These are phyloP conservation scores for Lasiosphaeriaceae sp. DNA, from an alignment of 495 filamentous ascomycete genomes.

Conservation along the genomic window DNA sequence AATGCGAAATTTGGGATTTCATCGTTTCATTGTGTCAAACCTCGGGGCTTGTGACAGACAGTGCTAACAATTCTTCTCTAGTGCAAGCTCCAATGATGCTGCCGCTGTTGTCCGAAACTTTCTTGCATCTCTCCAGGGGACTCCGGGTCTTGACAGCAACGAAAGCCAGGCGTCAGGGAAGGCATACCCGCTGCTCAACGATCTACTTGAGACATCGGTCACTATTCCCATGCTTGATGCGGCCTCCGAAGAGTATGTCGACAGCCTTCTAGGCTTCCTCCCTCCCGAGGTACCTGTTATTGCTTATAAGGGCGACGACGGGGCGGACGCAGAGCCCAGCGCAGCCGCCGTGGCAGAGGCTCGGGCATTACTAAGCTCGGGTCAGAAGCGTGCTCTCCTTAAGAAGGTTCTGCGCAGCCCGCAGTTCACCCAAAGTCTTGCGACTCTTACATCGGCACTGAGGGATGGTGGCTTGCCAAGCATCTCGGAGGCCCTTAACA, in stretches of 20 bases:
- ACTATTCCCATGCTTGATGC: constrained; percentile 75
- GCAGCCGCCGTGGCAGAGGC: constrained; percentile 65
- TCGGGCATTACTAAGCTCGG: constrained; percentile 65
- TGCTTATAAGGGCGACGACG: constrained; percentile 57
- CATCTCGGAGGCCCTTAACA: constrained; percentile 78
- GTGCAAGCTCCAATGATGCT: constrained; percentile 39
- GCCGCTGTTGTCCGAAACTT: constrained; percentile 79
- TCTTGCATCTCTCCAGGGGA: constrained; percentile 73
- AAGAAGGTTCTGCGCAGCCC: constrained; percentile 82
- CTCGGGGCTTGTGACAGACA: background rate
- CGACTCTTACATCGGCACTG: constrained; percentile 79
- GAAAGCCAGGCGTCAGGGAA: constrained; percentile 51
- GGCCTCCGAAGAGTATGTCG: constrained; percentile 58
- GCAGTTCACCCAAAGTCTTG: constrained; percentile 83
- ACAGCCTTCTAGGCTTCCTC: constrained; percentile 71
- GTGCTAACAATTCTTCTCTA: constrained; percentile 36
- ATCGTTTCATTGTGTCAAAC: background rate
- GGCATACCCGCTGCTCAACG: constrained; percentile 77
- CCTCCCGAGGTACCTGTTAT: constrained; percentile 66
- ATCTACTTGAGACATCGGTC: constrained; percentile 71
- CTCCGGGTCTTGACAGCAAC: constrained; percentile 32
- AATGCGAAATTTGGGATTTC: constrained; percentile 17
- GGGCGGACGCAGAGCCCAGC: constrained; percentile 52
- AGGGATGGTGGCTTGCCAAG: constrained; percentile 89
- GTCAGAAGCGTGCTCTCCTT: constrained; percentile 78